Evolutionary conservation across 768 basidiomycete species (phyloP), one percentile per base, ranked within the genome.

Genomic region (Mycena sanguinolenta): DNA sequence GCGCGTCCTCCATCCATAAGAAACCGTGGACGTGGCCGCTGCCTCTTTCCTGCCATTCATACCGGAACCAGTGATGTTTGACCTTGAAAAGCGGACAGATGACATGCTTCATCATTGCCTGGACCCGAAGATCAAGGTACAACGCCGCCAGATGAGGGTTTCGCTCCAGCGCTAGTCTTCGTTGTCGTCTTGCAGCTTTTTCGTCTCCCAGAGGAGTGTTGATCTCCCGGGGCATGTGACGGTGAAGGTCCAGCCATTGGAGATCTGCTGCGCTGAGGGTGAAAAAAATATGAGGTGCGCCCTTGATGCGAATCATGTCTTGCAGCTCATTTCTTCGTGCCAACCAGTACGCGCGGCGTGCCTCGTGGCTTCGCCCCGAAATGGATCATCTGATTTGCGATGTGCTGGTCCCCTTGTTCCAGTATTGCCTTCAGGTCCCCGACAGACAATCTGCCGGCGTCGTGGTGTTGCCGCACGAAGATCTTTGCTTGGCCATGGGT

Each of bases 11-110:
- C 16, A 39, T 14, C 77, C 77, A 78, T 3, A 78, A 55, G 58
- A 78, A 78, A 10, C 75, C 75, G 63, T 78, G 76, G 6, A 77
- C 68, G 57, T 77, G 75, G n/a, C 74, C 69, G 34, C 75, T 76
- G 1, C 75, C 75, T 9, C 70, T 61, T 38, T 69, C 69, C 50
- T 71, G 75, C 73, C 73, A 75, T 58, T 75, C 75, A 55, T 74
- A 75, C 13, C 73, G 70, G 28, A 63, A 75, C 76, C 75, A 77
- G 34, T 65, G 74, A 58, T 75, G 63, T 57, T 72, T 67, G 21
- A 77, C 62, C 21, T 70, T 67, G 32, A 72, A 72, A 5, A 65
- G 8, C 28, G 63, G 61, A 19, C 54, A 46, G 1, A 77, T 28
- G 28, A 75, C 63, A 13, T 77, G 36, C 53, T 75, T 64, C 50